Percentiles rank a stretch among this genome's conserved stretches.
Conservation (phyloP, 352 stramenopile genomes). For the Pythium folliculosum region DNA sequence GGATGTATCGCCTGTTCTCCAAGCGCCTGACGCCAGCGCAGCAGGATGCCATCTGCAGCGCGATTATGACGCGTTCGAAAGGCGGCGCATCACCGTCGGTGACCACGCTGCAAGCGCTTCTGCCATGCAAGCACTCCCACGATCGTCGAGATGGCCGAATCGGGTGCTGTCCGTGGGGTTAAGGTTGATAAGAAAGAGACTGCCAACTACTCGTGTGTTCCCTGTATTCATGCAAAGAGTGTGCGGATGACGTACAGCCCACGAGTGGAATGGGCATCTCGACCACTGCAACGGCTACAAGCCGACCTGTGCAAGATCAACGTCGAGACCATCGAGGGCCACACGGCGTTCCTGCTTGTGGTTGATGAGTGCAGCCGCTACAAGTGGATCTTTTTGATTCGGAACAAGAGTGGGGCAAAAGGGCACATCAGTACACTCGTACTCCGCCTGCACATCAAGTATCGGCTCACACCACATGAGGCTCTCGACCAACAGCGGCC, state of each 20-base stretch:
- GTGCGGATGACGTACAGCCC: not conserved
- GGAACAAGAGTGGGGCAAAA: conserved; percentile 5
- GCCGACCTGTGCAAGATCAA: not conserved
- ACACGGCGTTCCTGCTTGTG: conserved; percentile 22
- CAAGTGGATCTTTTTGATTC: conserved; percentile 27
- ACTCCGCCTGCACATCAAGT: not conserved
- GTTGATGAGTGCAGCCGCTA: conserved; percentile 25
- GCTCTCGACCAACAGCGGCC: not conserved
- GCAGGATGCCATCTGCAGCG: not conserved
- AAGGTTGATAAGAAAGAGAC: not conserved
- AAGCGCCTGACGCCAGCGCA: not conserved
- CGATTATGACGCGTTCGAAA: not conserved
- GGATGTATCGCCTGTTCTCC: not conserved
- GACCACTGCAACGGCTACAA: not conserved
- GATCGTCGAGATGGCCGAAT: not conserved
- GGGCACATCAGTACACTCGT: not conserved
- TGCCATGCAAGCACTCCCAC: not conserved
- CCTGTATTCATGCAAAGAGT: not conserved
- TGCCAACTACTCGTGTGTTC: not conserved
- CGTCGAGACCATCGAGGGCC: not conserved
- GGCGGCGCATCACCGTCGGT: not conserved
- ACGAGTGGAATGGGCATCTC: not conserved
- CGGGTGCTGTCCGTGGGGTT: not conserved
- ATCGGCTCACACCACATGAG: not conserved
- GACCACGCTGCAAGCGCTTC: not conserved